Base-by-base conservation (phyloP, 129 eudicot species). In the Tagetes erecta region DNA sequence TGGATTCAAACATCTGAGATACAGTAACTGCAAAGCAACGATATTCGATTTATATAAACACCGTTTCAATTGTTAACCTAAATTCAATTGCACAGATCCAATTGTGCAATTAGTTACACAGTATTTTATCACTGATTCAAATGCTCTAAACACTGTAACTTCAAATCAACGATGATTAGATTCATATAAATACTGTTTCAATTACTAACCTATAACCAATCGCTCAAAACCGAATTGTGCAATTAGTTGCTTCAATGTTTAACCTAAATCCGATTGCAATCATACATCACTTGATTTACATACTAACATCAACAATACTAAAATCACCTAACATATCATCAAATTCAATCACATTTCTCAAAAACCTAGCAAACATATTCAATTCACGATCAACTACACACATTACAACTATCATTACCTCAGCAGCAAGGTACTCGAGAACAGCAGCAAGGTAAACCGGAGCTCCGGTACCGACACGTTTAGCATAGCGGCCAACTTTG, bases 341-440 rank as follows among this genome's bases (percentile, higher is more conserved):
- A 2, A 4, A 57, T 57, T 57, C 64, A 57, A 31, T 38, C 4
- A 31, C 64, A 57, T 31, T 31, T 57, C 31, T 34, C 3, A 2
- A 59, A 9, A 34, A 34, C 10, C 40, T 3, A 59, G 14, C 65
- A 59, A 59, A 33, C 65, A 59, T 5, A 59, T 10, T 9, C 40
- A 10, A 59, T 10, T 9, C 40, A 2, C 0, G 31, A 57, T 57
- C 64, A 3, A 8, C 14, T 0, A 47, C 3, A 2, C 14, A 9
- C 27, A 20, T 20, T 20, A 20, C 27, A 20, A 20, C 27, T 20
- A 39, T 14, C 1, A 11, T n/a, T 75, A 87, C 93, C 87, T 87
- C 93, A 75, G 90, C 90, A 50, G 90, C 93, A 59, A 87, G 93
- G 76, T 87, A 87, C 80, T 87, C 89, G 20, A 87, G 85, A 55